Percentiles rank a stretch among this genome's conserved stretches.
Evolutionary conservation across 306 rosid species (phyloP).

Genomic region (Gynostemma pentaphyllum): DNA sequence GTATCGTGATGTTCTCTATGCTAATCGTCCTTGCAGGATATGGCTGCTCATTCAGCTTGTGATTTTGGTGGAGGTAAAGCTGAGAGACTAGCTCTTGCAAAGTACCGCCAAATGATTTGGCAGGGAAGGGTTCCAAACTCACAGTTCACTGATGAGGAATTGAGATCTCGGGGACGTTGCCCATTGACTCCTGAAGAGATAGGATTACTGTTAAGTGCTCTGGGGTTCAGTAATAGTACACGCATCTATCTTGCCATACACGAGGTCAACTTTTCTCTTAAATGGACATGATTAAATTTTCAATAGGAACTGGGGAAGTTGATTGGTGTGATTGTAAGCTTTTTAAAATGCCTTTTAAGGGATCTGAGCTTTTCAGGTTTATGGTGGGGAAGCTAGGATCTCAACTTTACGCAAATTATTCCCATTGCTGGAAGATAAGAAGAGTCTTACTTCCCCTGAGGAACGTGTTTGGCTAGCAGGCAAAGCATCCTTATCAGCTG

Average conservation of each 20-base stretch:
- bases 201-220: constrained; percentile 83
- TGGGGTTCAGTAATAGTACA: constrained; percentile 80
- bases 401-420: constrained; percentile 57
- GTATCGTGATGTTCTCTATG: not conserved
- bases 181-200: constrained; percentile 97
- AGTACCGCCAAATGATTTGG: constrained; percentile 86
- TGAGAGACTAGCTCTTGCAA: constrained; percentile 77
- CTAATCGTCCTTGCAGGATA: constrained; percentile 47
- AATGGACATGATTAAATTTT: not conserved
- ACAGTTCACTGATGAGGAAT: constrained; percentile 80
- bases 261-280: constrained; percentile 35
- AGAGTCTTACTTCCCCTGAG: constrained; percentile 51
- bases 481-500: constrained; percentile 82
- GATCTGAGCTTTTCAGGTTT: constrained; percentile 21
- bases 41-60: constrained; percentile 99
- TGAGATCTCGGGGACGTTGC: constrained; percentile 85
- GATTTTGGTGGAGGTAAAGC: constrained; percentile 96
- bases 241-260: constrained; percentile 88
- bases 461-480: constrained; percentile 62
- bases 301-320: not conserved
- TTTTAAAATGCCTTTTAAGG: not conserved
- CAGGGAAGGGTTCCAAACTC: constrained; percentile 94
- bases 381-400: constrained; percentile 89
- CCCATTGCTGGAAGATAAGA: constrained; percentile 85
- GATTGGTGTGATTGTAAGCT: not conserved